phyloP scores from a whole-genome alignment of 306 rosid genomes.

The Quercus ilex region DNA sequence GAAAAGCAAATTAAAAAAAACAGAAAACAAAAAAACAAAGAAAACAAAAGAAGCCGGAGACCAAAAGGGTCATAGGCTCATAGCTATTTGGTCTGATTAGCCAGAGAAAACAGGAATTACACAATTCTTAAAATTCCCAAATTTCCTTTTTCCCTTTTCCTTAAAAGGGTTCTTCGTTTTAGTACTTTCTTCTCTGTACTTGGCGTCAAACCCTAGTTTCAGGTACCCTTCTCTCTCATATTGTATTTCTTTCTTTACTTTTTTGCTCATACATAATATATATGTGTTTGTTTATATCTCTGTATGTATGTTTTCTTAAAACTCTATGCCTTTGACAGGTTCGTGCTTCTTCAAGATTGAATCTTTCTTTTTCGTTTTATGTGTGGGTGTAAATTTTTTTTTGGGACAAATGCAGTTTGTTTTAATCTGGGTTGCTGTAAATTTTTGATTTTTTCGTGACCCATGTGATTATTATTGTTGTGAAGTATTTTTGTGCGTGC shows the following conservation, averaged over 20 bases:
- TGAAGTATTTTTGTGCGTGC: not conserved
- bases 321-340: not conserved
- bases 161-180: not conserved
- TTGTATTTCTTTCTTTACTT: not conserved
- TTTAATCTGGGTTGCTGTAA: not conserved
- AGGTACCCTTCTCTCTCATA: not conserved
- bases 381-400: not conserved
- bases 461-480: not conserved
- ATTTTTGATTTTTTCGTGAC: not conserved
- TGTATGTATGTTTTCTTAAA: not conserved
- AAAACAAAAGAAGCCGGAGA: not conserved
- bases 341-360: not conserved
- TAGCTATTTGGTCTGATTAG: not conserved
- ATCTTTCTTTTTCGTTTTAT: not conserved
- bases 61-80: not conserved
- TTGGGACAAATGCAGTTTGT: not conserved
- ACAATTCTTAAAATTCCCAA: not conserved
- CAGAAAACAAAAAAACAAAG: not conserved
- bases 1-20: not conserved
- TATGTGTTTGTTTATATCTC: not conserved
- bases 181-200: not conserved
- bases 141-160: not conserved
- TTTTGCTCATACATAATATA: not conserved
- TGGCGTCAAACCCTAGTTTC: constrained; percentile 23
- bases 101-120: not conserved